phyloP scores from a whole-genome alignment of 306 rosid genomes.

The Vicia villosa region DNA sequence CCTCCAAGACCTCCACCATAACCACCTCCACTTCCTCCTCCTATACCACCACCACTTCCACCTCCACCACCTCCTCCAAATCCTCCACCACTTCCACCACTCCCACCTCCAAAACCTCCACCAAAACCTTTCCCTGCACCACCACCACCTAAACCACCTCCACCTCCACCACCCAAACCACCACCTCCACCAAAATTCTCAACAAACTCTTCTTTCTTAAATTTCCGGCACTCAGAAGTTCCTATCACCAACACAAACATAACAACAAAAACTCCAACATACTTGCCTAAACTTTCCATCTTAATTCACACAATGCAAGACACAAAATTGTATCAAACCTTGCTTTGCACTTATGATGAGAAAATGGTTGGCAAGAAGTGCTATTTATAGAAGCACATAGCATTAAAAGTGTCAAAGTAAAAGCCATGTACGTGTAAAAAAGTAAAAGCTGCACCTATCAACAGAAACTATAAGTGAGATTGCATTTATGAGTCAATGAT shows the following conservation, averaged over 20 bases:
- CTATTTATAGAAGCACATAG: constrained; percentile 50
- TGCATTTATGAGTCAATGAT: constrained; percentile 24
- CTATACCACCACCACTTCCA: background rate
- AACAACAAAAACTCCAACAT: constrained; percentile 45
- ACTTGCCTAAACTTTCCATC: constrained; percentile 49
- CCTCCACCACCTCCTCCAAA: too few species aligned
- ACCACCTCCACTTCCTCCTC: background rate
- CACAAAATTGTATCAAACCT: background rate
- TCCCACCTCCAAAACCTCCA: constrained; percentile 29
- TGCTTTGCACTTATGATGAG: constrained; percentile 17
- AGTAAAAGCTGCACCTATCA: background rate
- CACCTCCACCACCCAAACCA: constrained; percentile 30
- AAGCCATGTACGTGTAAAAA: background rate
- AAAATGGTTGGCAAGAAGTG: background rate
- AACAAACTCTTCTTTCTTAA: constrained; percentile 36
- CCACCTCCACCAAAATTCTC: constrained; percentile 27
- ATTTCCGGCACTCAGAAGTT: constrained; percentile 9
- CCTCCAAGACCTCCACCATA: background rate
- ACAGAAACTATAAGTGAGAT: background rate
- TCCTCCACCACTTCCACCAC: constrained; percentile 25
- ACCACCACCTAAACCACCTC: constrained; percentile 12
- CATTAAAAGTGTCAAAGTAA: constrained; percentile 26
- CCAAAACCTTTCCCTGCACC: background rate
- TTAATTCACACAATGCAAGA: background rate
- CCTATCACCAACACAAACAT: constrained; percentile 42